These are phyloP conservation scores for Martiniozyma abietophila DNA, from an alignment of 805 yeast species.

Conservation along the genomic window DNA sequence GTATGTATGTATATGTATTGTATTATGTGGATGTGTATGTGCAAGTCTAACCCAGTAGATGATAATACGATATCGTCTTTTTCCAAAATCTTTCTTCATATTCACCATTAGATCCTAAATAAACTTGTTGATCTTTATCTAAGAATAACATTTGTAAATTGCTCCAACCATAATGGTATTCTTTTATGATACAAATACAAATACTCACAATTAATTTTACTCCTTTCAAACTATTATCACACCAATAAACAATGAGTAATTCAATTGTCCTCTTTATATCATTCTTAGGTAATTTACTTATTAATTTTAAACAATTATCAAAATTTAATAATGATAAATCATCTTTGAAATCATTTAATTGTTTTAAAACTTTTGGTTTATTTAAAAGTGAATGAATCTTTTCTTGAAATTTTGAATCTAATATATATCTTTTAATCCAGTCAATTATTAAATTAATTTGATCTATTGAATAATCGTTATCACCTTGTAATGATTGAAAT, in stretches of 20 bases:
- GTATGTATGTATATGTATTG: no score
- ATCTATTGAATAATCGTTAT: no score
- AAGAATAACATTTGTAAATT: slow-evolving; percentile 20
- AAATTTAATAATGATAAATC: slow-evolving; percentile 16
- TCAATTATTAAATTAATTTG: slow-evolving; percentile 15
- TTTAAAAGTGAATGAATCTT: slow-evolving; percentile 17
- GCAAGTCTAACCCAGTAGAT: no score
- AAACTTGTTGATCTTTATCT: slow-evolving; percentile 12
- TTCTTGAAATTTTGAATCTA: slow-evolving; percentile 17
- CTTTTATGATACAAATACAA: slow-evolving; percentile 32
- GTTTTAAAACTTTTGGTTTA: slow-evolving; percentile 13
- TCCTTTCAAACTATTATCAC: slow-evolving; percentile 9
- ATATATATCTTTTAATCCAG: slow-evolving; percentile 16
- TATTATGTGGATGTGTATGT: no score
- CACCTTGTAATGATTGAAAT: no score
- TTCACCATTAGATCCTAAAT: slow-evolving; percentile 11
- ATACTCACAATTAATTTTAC: slow-evolving; percentile 25
- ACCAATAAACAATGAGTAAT: slow-evolving; percentile 19
- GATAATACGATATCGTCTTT: no score
- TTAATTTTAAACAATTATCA: slow-evolving; percentile 14
- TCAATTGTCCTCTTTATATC: slow-evolving; percentile 14
- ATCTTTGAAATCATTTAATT: slow-evolving; percentile 21
- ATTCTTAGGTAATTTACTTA: slow-evolving; percentile 7
- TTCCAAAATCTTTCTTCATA: slow-evolving; percentile 24
- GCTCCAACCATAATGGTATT: slow-evolving; percentile 44